These are phyloP conservation scores for Gardenia jasminoides DNA, from an alignment of 257 asterid species.

Conservation along the genomic window DNA sequence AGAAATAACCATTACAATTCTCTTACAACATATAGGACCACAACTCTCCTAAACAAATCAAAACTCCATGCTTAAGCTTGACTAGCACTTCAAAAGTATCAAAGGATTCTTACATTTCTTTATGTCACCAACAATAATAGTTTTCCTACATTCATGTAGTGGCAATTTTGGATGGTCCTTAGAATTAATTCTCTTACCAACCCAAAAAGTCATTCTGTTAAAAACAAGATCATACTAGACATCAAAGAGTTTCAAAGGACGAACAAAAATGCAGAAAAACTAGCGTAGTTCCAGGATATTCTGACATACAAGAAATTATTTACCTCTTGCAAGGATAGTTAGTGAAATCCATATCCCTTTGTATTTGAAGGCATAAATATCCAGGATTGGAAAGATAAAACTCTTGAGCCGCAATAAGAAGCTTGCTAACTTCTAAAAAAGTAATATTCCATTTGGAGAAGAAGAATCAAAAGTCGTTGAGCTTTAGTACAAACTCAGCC, in stretches of 20 bases:
- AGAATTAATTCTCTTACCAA: not conserved
- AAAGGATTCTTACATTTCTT: not conserved
- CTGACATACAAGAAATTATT: constrained; percentile 10
- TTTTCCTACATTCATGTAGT: not conserved
- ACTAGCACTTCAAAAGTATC: not conserved
- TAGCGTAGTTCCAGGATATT: constrained; percentile 14
- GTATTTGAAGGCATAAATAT: constrained; percentile 87
- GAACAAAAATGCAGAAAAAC: not conserved
- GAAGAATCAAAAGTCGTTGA: constrained; percentile 91
- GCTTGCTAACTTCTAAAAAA: constrained; percentile 97
- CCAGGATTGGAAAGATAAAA: constrained; percentile 70
- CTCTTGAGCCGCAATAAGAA: constrained; percentile 90
- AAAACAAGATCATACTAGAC: not conserved
- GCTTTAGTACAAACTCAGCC: constrained; percentile 91
- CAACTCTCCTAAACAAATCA: not conserved
- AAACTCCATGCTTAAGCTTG: not conserved
- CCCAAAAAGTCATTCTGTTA: not conserved
- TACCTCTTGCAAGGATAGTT: constrained; percentile 87
- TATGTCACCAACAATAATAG: not conserved
- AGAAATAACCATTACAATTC: not conserved
- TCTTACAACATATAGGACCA: not conserved
- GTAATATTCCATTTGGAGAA: constrained; percentile 97
- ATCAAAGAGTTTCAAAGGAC: not conserved
- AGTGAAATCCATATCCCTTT: constrained; percentile 96
- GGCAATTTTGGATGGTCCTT: not conserved